These are phyloP conservation scores for Lippia alba DNA, from an alignment of 305 asterid species.

Conservation along the genomic window DNA sequence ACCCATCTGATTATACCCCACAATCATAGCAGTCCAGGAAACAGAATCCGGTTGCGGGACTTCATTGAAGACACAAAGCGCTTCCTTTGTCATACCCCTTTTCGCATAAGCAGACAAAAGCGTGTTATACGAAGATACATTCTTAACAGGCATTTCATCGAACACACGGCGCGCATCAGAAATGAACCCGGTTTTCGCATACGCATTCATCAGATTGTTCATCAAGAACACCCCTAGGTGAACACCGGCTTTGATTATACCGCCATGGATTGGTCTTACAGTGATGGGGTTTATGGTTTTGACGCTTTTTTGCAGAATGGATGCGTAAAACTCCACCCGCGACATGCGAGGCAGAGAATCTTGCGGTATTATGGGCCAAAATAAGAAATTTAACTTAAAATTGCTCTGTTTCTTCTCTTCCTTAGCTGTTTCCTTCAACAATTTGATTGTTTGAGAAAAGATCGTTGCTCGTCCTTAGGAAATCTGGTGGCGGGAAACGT, in stretches of 20 bases:
- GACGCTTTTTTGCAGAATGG: constrained; percentile 70
- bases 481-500: constrained; percentile 19
- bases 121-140: constrained; percentile 74
- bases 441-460: not conserved
- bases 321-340: constrained; percentile 47
- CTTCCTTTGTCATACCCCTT: constrained; percentile 58
- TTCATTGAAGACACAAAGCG: constrained; percentile 54
- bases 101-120: constrained; percentile 79
- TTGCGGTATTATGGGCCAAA: constrained; percentile 23
- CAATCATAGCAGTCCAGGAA: constrained; percentile 89
- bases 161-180: constrained; percentile 65
- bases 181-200: constrained; percentile 60
- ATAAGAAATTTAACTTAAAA: not conserved
- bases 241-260: constrained; percentile 62
- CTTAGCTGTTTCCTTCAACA: constrained; percentile 23
- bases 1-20: constrained; percentile 65
- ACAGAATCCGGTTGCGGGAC: constrained; percentile 71
- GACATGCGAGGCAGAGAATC: constrained; percentile 33
- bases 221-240: constrained; percentile 62
- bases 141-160: constrained; percentile 72
- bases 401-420: not conserved
- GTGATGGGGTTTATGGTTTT: constrained; percentile 48
- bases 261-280: constrained; percentile 59
- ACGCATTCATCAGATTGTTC: constrained; percentile 72
- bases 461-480: no score